Evolutionary conservation across 2,329 filamentous ascomycete genomes (phyloP), one percentile per base, ranked within the genome.

Genomic region (Pseudofabraea citricarpa): DNA sequence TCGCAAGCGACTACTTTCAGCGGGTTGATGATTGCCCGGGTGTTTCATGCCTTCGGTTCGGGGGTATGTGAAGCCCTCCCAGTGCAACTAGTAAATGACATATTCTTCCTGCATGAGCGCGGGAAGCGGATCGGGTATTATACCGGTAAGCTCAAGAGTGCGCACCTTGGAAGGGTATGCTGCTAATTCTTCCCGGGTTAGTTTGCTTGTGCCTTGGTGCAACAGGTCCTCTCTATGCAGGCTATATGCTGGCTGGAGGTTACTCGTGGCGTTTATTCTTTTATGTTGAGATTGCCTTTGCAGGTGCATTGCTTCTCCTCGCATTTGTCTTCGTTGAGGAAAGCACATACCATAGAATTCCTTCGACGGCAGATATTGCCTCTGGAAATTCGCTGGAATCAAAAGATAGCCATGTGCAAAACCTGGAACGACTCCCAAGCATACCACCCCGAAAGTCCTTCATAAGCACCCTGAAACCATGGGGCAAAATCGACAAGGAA

Each of bases 211-310:
- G 75, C 51, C 66, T 78, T 9, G 76, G 75, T 4, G 64, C 74
- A 0, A 74, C 73, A 0, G 75, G 75, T 1, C 75, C 77, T 0
- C 62, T 81, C 1, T 79, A 75, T 38, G 75, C 77, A 1, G 75
- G 77, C 10, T 81, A 80, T 57, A 81, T 81, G 76, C 70, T 81
- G 6, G 68, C 71, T 1, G 75, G 68, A 1, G 73, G 74, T 8
- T 72, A 76, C 53, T 77, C 75, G 6, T 81, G 77, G 76, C 66
- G 73, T 13, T 68, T 81, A 0, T 81, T 75, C 63, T 81, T 81
- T 64, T 80, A 79, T 55, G 76, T 81, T 42, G 70, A 74, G 48
- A 68, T 77, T 37, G 77, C 75, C 3, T 80, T 81, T 41, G 68
- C 71, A 0, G 51, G 47, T 2, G 42, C 44, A 9, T 38, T 55